phyloP scores from a whole-genome alignment of 257 asterid genomes.

The Scutellaria galericulata region DNA sequence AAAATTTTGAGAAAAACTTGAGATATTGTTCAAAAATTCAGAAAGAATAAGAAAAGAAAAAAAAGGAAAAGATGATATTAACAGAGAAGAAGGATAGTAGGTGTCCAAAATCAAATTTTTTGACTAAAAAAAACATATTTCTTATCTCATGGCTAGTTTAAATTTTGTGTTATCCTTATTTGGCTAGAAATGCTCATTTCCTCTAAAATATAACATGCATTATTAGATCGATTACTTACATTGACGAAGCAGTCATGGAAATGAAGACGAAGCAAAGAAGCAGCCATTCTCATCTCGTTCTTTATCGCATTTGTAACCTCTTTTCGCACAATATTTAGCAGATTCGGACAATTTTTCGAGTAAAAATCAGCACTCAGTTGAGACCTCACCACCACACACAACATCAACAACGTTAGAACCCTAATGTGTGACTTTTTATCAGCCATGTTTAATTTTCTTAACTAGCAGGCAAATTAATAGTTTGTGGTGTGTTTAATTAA shows the following conservation, averaged over 20 bases:
- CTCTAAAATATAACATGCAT: background rate
- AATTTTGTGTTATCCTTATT: too few relatives aligned
- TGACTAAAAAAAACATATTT: too few relatives aligned
- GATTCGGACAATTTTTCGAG: conserved; percentile 58
- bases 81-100: too few relatives aligned
- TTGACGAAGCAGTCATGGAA: conserved; percentile 86
- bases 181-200: too few relatives aligned
- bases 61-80: too few relatives aligned
- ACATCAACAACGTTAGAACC: conserved; percentile 37
- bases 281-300: conserved; percentile 86
- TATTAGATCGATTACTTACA: conserved; percentile 45
- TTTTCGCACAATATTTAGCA: conserved; percentile 52
- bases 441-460: conserved; percentile 36
- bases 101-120: too few relatives aligned
- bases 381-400: conserved; percentile 49
- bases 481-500: background rate
- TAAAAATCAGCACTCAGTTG: conserved; percentile 62
- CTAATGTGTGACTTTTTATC: conserved; percentile 23
- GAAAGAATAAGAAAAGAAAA: too few relatives aligned
- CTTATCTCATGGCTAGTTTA: too few relatives aligned
- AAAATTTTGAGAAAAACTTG: too few relatives aligned
- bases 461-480: background rate
- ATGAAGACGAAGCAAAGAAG: conserved; percentile 78
- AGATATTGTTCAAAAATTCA: too few relatives aligned
- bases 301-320: conserved; percentile 64